Conservation (phyloP, 2,329 filamentous ascomycete species). For the Xylaria sp. region DNA sequence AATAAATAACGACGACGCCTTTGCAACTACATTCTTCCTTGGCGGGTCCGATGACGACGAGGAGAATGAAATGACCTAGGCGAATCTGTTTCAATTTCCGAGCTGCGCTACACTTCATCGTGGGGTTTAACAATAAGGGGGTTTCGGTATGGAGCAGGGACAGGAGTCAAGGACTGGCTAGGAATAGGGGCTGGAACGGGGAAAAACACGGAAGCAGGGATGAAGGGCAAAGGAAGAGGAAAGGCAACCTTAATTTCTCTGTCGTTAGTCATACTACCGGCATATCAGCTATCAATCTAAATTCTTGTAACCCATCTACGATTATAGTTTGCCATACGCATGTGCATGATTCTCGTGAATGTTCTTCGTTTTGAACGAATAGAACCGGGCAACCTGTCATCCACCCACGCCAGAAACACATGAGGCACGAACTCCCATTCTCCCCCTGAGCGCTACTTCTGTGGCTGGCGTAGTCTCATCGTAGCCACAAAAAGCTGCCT, state of each 20-base stretch:
- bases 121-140: slow-evolving; percentile 24
- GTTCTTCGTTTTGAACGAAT: too few relatives aligned
- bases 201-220: slow-evolving; percentile 2
- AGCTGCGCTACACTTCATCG: slow-evolving; percentile 32
- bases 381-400: too few relatives aligned
- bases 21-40: slow-evolving; percentile 23
- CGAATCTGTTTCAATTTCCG: slow-evolving; percentile 31
- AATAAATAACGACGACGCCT: slow-evolving; percentile 8
- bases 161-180: neutral
- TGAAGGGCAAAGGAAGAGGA: slow-evolving; percentile 9
- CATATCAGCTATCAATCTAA: slow-evolving; percentile 35
- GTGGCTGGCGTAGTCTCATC: neutral
- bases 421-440: too few relatives aligned
- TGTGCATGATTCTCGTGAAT: neutral
- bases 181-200: neutral
- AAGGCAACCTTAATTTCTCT: slow-evolving; percentile 30
- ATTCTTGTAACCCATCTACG: slow-evolving; percentile 15
- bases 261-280: slow-evolving; percentile 36
- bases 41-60: slow-evolving; percentile 17
- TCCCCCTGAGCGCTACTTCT: neutral
- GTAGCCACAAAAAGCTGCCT: neutral
- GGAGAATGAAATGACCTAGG: slow-evolving; percentile 11
- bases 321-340: neutral
- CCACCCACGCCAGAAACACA: too few relatives aligned
- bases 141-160: neutral